These are phyloP conservation scores for Mycosphaerella sp. DNA, from an alignment of 2,329 filamentous ascomycete genomes.

Conservation along the genomic window DNA sequence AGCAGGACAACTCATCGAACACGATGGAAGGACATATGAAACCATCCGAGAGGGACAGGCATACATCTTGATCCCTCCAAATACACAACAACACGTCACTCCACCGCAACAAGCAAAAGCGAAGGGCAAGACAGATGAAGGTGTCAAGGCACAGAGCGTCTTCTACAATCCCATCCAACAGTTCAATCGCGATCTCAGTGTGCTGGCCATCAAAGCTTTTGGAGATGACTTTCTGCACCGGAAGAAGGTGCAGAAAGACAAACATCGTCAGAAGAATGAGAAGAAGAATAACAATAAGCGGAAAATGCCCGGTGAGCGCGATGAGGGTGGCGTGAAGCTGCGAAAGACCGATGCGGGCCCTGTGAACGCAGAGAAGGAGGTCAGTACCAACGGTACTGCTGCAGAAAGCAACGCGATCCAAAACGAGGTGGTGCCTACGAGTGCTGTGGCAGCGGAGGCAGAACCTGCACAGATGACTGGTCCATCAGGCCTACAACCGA, in stretches of 20 bases:
- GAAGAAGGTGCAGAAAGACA: conserved; percentile 30
- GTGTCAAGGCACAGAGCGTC: conserved; percentile 60
- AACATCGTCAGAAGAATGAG: conserved; percentile 27
- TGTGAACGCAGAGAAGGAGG: background rate
- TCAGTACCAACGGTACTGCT: background rate
- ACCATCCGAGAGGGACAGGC: conserved; percentile 63
- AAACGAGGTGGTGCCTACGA: background rate
- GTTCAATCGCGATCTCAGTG: conserved; percentile 93
- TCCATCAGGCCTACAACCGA: conserved; percentile 6
- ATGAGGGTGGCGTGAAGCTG: conserved; percentile 12
- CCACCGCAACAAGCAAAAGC: conserved; percentile 38
- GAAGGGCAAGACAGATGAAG: conserved; percentile 39
- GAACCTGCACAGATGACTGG: background rate
- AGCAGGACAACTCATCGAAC: conserved; percentile 31
- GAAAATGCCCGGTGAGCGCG: conserved; percentile 31
- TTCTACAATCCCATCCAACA: conserved; percentile 99
- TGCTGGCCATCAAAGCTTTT: conserved; percentile 85
- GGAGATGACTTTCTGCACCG: conserved; percentile 54
- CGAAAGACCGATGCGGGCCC: conserved; percentile 14
- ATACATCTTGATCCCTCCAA: conserved; percentile 57
- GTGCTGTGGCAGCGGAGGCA: background rate
- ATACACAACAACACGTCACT: conserved; percentile 45
- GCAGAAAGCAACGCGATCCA: background rate
- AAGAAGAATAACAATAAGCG: conserved; percentile 32
- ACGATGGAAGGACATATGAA: conserved; percentile 37